A percentile compares a stretch with the other conserved stretches of the same genome.
phyloP scores from a whole-genome alignment of 192 early-diverging fungal genomes.

The Entomortierella parvispora region DNA sequence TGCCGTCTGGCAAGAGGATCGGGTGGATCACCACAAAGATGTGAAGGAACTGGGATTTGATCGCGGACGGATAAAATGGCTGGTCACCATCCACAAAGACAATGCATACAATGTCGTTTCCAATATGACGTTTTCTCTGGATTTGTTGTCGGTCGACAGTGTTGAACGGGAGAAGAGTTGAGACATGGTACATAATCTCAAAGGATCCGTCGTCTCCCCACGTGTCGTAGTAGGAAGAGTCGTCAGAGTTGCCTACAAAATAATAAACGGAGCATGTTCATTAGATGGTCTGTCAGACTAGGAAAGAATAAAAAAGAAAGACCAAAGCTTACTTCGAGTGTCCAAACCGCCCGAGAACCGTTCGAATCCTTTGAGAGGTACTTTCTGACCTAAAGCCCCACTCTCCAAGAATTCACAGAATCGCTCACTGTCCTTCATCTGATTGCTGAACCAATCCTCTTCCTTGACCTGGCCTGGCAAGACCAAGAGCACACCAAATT shows the following conservation, averaged over 20 bases:
- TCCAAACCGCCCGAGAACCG: conserved; percentile 84
- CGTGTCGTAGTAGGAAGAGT: conserved; percentile 73
- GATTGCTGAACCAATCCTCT: conserved; percentile 82
- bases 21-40: conserved; percentile 63
- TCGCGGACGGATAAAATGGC: conserved; percentile 63
- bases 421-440: conserved; percentile 61
- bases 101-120: conserved; percentile 73
- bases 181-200: conserved; percentile 82
- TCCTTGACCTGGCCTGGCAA: conserved; percentile 76
- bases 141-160: conserved; percentile 76
- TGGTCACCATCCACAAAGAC: conserved; percentile 64
- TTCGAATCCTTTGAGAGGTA: conserved; percentile 76
- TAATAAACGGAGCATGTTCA: not conserved
- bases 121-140: conserved; percentile 70
- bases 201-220: conserved; percentile 70
- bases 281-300: not conserved
- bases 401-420: conserved; percentile 72
- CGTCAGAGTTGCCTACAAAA: conserved; percentile 68
- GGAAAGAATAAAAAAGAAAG: conserved; percentile 2
- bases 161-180: conserved; percentile 76
- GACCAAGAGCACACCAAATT: conserved; percentile 83
- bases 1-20: conserved; percentile 23
- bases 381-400: conserved; percentile 71
- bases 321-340: conserved; percentile 62
- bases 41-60: conserved; percentile 68